A percentile compares a stretch with the other conserved stretches of the same genome.
These are phyloP conservation scores for Magnaporthales sp. DNA, from an alignment of 2,329 filamentous ascomycete genomes.

Conservation along the genomic window DNA sequence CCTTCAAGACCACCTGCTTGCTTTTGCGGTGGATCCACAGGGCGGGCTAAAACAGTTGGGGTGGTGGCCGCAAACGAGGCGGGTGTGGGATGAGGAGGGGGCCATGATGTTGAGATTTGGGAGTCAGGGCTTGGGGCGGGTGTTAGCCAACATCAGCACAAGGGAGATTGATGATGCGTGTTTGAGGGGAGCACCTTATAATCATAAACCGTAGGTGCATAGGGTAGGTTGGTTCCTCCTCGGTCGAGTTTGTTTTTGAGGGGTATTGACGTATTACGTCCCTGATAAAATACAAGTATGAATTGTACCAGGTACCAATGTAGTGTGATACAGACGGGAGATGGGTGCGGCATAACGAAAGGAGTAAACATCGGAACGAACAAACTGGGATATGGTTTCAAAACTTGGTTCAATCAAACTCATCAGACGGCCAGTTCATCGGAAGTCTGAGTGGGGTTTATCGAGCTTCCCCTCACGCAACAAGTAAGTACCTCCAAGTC, in stretches of 20 bases:
- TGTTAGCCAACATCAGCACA: constrained; percentile 6
- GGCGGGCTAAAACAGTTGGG: constrained; percentile 12
- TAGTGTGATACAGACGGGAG: too few species aligned
- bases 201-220: constrained; percentile 5
- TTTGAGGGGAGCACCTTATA: constrained; percentile 1
- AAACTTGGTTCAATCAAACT: background rate
- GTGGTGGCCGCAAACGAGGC: constrained; percentile 13
- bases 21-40: constrained; percentile 14
- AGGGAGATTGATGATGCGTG: constrained; percentile 8
- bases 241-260: too few species aligned
- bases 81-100: background rate
- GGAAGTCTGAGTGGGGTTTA: background rate
- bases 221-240: background rate
- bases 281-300: too few species aligned
- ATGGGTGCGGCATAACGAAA: background rate
- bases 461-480: background rate
- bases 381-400: background rate
- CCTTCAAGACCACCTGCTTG: constrained; percentile 17
- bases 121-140: background rate
- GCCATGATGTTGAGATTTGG: constrained; percentile 8
- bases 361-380: background rate
- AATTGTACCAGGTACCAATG: too few species aligned
- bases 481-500: background rate
- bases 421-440: too few species aligned
- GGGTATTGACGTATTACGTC: too few species aligned